Conservation (phyloP, 2,329 filamentous ascomycete genomes). For the Nemania sp. region DNA sequence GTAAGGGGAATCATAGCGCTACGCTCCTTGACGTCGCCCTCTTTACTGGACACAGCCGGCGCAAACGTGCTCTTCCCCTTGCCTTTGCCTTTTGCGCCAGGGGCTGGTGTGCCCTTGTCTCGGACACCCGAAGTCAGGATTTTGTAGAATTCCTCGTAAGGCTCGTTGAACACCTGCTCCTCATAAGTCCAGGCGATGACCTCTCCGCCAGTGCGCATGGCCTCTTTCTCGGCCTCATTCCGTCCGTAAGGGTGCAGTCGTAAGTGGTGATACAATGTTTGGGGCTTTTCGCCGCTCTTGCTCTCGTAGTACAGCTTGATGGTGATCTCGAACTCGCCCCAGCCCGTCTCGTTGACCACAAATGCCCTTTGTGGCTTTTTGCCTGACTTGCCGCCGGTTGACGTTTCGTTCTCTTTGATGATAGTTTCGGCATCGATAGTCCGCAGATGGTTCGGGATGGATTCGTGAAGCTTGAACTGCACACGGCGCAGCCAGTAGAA, state of each 20-base stretch:
- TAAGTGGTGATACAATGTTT: slow-evolving; percentile 92
- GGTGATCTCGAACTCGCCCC: slow-evolving; percentile 97
- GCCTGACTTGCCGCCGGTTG: slow-evolving; percentile 33
- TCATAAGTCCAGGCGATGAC: slow-evolving; percentile 85
- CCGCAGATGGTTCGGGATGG: slow-evolving; percentile 87
- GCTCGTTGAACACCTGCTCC: slow-evolving; percentile 96
- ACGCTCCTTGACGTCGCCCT: slow-evolving; percentile 55
- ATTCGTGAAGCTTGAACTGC: slow-evolving; percentile 97
- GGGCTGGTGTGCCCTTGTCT: slow-evolving; percentile 47
- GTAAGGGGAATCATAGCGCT: slow-evolving; percentile 75
- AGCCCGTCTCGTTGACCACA: slow-evolving; percentile 87
- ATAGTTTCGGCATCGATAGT: slow-evolving; percentile 54
- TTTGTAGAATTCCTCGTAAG: slow-evolving; percentile 89
- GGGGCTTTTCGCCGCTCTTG: slow-evolving; percentile 87
- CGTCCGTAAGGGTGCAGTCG: slow-evolving; percentile 89
- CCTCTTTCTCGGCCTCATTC: slow-evolving; percentile 71
- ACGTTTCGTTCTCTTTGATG: slow-evolving; percentile 36
- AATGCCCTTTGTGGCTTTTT: slow-evolving; percentile 61
- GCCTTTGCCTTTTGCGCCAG: slow-evolving; percentile 52
- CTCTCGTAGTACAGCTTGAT: slow-evolving; percentile 92
- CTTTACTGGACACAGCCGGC: slow-evolving; percentile 18
- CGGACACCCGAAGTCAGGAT: slow-evolving; percentile 75
- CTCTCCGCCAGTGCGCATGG: slow-evolving; percentile 62
- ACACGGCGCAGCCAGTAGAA: slow-evolving; percentile 96
- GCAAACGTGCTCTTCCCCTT: slow-evolving; percentile 49